Evolutionary conservation across 2,329 filamentous ascomycete genomes (phyloP).

Genomic region (Cryphonectria naterciae): DNA sequence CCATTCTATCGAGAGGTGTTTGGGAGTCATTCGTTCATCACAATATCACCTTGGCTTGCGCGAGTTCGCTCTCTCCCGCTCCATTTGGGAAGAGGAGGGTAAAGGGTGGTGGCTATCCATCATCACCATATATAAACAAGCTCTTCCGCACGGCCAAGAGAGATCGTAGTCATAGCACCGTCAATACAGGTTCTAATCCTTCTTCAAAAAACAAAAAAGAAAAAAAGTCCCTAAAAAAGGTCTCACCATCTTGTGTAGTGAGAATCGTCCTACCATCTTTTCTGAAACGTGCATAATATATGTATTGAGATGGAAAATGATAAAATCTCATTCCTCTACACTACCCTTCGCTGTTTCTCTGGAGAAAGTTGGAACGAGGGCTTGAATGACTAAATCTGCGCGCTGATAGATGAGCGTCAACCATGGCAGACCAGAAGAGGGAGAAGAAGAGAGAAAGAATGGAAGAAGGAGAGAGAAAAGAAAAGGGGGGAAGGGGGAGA

Average conservation of each 20-base stretch:
- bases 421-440: background rate
- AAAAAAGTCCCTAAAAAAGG: too few species aligned
- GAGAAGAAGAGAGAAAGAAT: background rate
- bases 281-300: background rate
- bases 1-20: constrained; percentile 20
- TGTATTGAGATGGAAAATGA: background rate
- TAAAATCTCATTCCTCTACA: background rate
- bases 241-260: too few species aligned
- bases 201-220: background rate
- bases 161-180: background rate
- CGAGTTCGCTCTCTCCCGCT: background rate
- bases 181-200: background rate
- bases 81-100: background rate
- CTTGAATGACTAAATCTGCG: background rate
- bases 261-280: too few species aligned
- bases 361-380: background rate
- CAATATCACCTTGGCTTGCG: background rate
- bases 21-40: constrained; percentile 3
- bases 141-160: background rate
- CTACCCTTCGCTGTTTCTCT: background rate
- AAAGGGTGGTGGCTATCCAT: background rate
- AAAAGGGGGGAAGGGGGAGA: background rate
- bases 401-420: background rate
- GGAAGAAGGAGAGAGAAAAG: background rate
- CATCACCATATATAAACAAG: background rate